A percentile compares a stretch with the other conserved stretches of the same genome.
Evolutionary conservation across 2,329 filamentous ascomycete genomes (phyloP).

Genomic region (Trichocomaceae sp.): DNA sequence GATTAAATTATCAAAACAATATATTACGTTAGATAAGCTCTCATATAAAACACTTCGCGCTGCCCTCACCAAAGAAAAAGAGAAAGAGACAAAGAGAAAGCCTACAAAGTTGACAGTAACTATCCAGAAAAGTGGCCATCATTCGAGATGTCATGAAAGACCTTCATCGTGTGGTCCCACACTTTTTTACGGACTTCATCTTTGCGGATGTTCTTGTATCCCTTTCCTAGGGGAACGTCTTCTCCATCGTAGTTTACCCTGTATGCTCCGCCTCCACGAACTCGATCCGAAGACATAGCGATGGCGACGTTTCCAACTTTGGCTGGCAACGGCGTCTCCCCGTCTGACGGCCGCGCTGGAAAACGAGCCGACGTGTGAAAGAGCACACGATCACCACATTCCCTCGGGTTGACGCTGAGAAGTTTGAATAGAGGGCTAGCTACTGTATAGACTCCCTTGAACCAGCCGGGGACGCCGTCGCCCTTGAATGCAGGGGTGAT

Average conservation of each 20-base stretch:
- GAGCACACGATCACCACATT: constrained; percentile 7
- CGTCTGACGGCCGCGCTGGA: neutral
- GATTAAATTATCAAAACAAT: no score
- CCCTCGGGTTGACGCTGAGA: neutral
- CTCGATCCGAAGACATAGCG: constrained; percentile 3
- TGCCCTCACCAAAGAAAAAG: no score
- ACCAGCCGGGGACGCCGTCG: constrained; percentile 5
- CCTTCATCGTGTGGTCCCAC: constrained; percentile 4
- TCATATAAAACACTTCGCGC: no score
- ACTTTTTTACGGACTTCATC: constrained; percentile 5
- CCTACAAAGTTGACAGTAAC: no score
- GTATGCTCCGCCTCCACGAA: constrained; percentile 4
- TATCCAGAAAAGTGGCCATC: neutral
- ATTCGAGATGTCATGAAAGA: constrained; percentile 5
- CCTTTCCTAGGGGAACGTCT: neutral
- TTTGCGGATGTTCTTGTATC: constrained; percentile 9
- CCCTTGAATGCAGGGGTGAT: constrained; percentile 1
- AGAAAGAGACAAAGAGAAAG: no score
- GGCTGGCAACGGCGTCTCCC: neutral
- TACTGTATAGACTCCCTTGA: neutral
- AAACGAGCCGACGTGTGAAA: constrained; percentile 7
- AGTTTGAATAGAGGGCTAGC: neutral
- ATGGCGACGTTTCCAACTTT: neutral
- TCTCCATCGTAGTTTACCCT: constrained; percentile 3
- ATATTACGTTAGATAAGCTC: no score